Evolutionary conservation across 2,329 filamentous ascomycete species (phyloP).

Genomic region (Colletotrichum australisinense): DNA sequence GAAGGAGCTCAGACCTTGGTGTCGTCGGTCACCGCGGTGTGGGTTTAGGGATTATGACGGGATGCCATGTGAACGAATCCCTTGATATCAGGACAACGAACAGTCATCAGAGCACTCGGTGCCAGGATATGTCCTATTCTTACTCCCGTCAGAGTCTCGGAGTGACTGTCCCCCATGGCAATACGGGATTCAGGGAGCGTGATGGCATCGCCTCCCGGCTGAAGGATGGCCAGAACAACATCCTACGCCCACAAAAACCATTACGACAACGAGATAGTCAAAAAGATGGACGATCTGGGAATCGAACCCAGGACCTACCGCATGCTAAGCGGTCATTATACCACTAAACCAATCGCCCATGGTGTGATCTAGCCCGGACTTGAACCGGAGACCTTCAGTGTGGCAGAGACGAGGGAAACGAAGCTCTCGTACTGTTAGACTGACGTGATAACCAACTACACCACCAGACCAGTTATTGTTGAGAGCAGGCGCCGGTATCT

Average conservation of each 20-base stretch:
- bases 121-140: too few species aligned
- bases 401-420: neutral
- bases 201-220: too few species aligned
- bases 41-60: neutral
- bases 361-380: conserved; percentile 32
- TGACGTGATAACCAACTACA: conserved; percentile 61
- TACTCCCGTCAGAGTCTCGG: too few species aligned
- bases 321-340: conserved; percentile 36
- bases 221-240: too few species aligned
- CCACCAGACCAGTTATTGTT: conserved; percentile 45
- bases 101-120: neutral
- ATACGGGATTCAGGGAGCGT: too few species aligned
- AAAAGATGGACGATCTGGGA: conserved; percentile 31
- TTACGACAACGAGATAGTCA: neutral
- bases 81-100: neutral
- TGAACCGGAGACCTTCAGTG: conserved; percentile 36
- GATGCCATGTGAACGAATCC: neutral
- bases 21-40: neutral
- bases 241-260: neutral
- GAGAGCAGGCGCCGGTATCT: accelerated
- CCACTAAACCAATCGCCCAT: conserved; percentile 34
- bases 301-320: conserved; percentile 35
- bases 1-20: neutral
- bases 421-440: conserved; percentile 50
- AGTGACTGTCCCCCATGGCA: too few species aligned